Evolutionary conservation across 441 rosid genomes (phyloP).

Genomic region (Hypseocharis bilobata): DNA sequence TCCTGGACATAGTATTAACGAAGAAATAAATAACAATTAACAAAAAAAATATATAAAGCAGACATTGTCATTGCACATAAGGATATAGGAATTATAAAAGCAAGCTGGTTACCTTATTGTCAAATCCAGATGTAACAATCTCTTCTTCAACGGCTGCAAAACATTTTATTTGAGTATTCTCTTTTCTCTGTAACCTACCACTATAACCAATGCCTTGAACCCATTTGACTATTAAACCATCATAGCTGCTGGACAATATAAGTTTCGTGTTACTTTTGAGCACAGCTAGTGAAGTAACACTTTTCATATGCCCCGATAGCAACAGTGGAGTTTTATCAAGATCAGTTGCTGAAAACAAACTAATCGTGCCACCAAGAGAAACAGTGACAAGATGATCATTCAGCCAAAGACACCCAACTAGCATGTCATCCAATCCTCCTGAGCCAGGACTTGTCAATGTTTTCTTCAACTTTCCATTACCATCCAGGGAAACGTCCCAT

Average conservation of each 20-base stretch:
- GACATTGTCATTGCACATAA: neutral
- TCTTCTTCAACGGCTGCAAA: constrained; percentile 73
- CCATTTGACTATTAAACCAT: constrained; percentile 85
- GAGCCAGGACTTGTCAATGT: constrained; percentile 56
- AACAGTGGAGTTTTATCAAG: constrained; percentile 61
- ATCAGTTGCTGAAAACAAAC: constrained; percentile 61
- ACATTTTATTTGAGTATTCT: constrained; percentile 71
- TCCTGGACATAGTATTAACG: neutral
- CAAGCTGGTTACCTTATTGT: constrained; percentile 53
- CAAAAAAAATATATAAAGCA: neutral
- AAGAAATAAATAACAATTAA: neutral
- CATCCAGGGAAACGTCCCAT: constrained; percentile 72
- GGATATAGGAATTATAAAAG: neutral
- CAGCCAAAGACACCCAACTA: constrained; percentile 91
- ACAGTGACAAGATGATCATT: constrained; percentile 72
- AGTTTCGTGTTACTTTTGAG: constrained; percentile 51
- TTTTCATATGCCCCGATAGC: constrained; percentile 81
- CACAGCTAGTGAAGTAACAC: constrained; percentile 57
- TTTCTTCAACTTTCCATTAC: constrained; percentile 54
- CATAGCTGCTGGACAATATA: constrained; percentile 71
- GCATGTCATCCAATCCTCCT: constrained; percentile 90
- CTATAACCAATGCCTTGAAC: constrained; percentile 67
- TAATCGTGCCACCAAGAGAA: constrained; percentile 83
- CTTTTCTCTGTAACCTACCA: constrained; percentile 65
- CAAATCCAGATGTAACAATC: constrained; percentile 77